phyloP scores from a whole-genome alignment of 345 rosid genomes.

The Camelina hispida region DNA sequence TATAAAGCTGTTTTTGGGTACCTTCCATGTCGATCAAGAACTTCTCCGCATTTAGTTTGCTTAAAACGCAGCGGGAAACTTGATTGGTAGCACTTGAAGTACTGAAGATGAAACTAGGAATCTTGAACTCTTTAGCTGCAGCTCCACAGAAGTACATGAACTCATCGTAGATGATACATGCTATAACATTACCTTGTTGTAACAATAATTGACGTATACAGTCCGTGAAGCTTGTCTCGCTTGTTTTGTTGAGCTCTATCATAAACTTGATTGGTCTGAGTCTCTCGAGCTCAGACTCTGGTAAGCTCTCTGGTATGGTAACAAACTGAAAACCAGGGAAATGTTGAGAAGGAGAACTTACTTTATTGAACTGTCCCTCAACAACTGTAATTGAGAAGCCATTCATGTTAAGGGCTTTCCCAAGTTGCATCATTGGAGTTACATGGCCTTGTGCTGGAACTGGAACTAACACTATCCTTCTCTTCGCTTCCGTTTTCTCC shows the following conservation, averaged over 20 bases:
- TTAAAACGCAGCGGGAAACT: conserved; percentile 17
- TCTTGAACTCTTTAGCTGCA: conserved; percentile 29
- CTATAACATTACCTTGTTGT: neutral
- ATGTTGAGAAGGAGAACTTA: conserved; percentile 26
- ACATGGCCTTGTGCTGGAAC: conserved; percentile 64
- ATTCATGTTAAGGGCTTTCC: conserved; percentile 49
- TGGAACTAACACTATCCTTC: conserved; percentile 54
- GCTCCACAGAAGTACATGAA: conserved; percentile 35
- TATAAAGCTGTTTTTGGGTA: neutral
- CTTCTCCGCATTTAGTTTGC: conserved; percentile 17
- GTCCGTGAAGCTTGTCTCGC: neutral
- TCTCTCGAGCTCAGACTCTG: conserved; percentile 11
- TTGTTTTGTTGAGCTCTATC: neutral
- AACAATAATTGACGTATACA: neutral
- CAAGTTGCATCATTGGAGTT: conserved; percentile 69
- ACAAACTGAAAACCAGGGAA: conserved; percentile 44
- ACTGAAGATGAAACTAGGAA: conserved; percentile 32
- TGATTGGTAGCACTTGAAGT: conserved; percentile 36
- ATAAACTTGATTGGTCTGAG: neutral
- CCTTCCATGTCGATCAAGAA: conserved; percentile 41
- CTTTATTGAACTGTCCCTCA: conserved; percentile 45
- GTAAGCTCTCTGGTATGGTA: conserved; percentile 46
- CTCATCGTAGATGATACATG: conserved; percentile 53
- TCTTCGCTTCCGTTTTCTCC: neutral
- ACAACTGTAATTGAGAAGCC: conserved; percentile 64